Evolutionary conservation across 192 early-diverging fungal genomes (phyloP), one percentile per base, ranked within the genome.

Genomic region (Coemansia sp.): DNA sequence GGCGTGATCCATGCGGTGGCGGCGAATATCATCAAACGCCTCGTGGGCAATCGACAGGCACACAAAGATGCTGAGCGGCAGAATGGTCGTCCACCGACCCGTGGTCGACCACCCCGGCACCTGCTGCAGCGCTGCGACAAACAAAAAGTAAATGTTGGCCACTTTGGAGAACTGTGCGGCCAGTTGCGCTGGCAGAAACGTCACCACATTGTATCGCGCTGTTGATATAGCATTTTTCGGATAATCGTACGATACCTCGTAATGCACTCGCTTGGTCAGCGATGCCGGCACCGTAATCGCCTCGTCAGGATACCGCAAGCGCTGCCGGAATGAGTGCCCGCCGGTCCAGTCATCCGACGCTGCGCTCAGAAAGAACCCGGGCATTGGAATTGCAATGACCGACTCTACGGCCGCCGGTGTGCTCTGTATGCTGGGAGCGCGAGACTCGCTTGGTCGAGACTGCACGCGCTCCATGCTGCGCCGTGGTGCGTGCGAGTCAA

Each of bases 131-230:
- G 93, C 83, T 4, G 94, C 93, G 6, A 97, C 64, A 45, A 90
- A 90, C 58, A 96, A 69, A 69, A 99, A 99, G 72, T 96, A 99
- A 32, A 97, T 83, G 71, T 99, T 99, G 48, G 97, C 97, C 8
- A 97, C 84, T 43, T 87, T 87, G 25, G 92, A 89, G 72, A 99
- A 99, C 83, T 99, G 97, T 77, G 96, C 96, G 67, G 90, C 93
- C 55, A 99, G 69, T 72, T 98, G 96, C 61, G 93, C 94, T 14
- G 96, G 96, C 45, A 99, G 67, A 69, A 98, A 99, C 0, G 91
- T 88, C 24, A 91, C 58, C 2, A 88, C 47, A 15, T 88, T 93
- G 78, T 98, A 98, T 56, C 95, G 95, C 2, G 93, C 88, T 0
- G 96, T 96, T 15, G 79, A 81, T 23, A 76, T 82, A 12, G 59